Evolutionary conservation across 345 rosid species (phyloP), one percentile per base, ranked within the genome.

Genomic region (Arabidopsis arenosa): DNA sequence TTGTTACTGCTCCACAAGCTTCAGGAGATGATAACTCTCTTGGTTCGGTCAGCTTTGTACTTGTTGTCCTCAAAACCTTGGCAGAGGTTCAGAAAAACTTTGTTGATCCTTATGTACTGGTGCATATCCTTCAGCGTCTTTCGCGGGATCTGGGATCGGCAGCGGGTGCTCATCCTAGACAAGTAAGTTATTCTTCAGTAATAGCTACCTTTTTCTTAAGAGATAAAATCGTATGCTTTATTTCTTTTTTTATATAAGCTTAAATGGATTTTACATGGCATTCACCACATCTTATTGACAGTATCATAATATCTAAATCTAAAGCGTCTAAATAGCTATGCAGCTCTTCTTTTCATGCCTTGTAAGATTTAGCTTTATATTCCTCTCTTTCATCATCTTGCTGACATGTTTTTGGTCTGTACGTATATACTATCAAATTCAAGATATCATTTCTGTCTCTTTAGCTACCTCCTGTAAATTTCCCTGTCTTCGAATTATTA

Each of bases 61-160:
- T 95, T 79, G 88, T 88, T 79, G 86, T 95, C 77, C 87, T 92
- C 66, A 88, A 87, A 84, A 92, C 97, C 61, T 86, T 90, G 83
- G 87, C 87, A 13, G 96, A 92, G 84, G 96, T 86, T 81, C 93
- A 87, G 73, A 90, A 88, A 79, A 79, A 78, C 84, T 80, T 82
- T 33, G 68, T 89, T 70, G 99, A 95, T 55, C 94, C 99, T 72
- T 37, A 40, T 77, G 80, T 81, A 67, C 83, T 95, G 86, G 89
- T 84, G 67, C 90, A 85, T 71, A 88, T 95, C 75, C 88, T 95
- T 77, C 97, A 92, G 84, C 92, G 91, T 39, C 80, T 95, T 65
- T 87, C 88, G 21, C 92, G 96, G 66, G 97, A 95, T 83, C 86
- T 92, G 89, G 94, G 93, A 81, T 86, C 86, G 33, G 83, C 95